A percentile compares a stretch with the other conserved stretches of the same genome.
These are phyloP conservation scores for Allium fistulosum DNA, from an alignment of 106 monocot species.

Conservation along the genomic window DNA sequence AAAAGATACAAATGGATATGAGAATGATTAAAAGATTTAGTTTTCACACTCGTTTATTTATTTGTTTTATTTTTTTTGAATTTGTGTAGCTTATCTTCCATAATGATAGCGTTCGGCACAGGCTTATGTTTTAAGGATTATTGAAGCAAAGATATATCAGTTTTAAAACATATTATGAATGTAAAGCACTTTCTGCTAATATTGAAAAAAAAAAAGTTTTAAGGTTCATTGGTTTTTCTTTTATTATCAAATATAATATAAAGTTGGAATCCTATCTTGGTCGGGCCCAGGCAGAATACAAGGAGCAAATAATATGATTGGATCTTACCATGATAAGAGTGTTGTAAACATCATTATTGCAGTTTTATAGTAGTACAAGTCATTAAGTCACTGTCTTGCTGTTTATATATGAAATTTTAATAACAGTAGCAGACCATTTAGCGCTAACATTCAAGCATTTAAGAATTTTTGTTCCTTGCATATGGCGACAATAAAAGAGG, in stretches of 20 bases:
- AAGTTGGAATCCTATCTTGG: background rate
- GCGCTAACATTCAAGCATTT: background rate
- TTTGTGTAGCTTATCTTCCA: constrained; percentile 6
- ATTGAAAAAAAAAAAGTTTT: background rate
- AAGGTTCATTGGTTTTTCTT: background rate
- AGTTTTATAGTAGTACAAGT: background rate
- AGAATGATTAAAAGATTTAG: background rate
- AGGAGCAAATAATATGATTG: constrained; percentile 1
- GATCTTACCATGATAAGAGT: background rate
- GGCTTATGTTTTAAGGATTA: too few relatives aligned
- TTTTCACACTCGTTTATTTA: background rate
- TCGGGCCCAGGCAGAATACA: background rate
- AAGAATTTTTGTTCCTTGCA: background rate
- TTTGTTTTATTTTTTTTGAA: background rate
- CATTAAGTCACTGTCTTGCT: background rate
- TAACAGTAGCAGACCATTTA: background rate
- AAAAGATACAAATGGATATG: constrained; percentile 4
- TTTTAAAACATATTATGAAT: background rate
- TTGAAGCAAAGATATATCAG: background rate
- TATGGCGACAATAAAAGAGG: background rate
- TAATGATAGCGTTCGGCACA: background rate
- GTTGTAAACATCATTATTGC: background rate
- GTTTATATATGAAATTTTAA: background rate
- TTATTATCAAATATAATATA: background rate
- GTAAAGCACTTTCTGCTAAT: background rate